Evolutionary conservation across 805 yeast species (phyloP), one percentile per base, ranked within the genome.

Genomic region (Lipomyces yamanashiensis): DNA sequence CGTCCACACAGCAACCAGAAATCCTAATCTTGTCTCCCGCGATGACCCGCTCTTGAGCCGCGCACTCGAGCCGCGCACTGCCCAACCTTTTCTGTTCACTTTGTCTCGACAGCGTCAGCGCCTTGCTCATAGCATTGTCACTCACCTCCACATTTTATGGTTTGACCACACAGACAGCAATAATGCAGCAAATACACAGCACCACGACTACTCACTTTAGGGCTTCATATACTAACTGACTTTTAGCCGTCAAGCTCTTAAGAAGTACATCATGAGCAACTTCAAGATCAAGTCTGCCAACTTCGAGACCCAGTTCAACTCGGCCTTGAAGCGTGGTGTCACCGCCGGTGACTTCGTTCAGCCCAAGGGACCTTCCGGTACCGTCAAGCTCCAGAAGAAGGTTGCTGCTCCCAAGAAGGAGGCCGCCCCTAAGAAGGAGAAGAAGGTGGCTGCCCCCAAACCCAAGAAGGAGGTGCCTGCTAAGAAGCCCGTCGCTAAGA

Each of bases 361-460:
- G 78, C 96, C 96, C 74, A 90, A 90, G 79, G 96, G 96, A 54
- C 87, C 96, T 19, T 86, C 96, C 12, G 96, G 96, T 55, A 90
- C 96, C 53, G 84, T 90, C 68, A 89, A 90, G 77, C 76, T 88
- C 66, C 81, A 79, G 73, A 84, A 84, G 79, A 75, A 78, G 71
- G 76, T 67, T 53, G 74, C 73, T 72, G 74, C 75, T 71, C 73
- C 75, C 64, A 79, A 78, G 73, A 75, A 72, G 67, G 70, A 74
- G 36, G 64, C 74, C 43, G 67, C 73, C 49, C 62, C 73, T 44
- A 66, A 52, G 69, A 72, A 65, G 54, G 71, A 67, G 62, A 71
- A 70, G 59, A 67, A 47, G 39, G 70, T 73, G 41, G 76, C 74
- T 71, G 75, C 74, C 67, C 69, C 71, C 17, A 60, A 73, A 19